Evolutionary conservation across 2,329 filamentous ascomycete species (phyloP).

Genomic region (Torrubiella hemipterigena): DNA sequence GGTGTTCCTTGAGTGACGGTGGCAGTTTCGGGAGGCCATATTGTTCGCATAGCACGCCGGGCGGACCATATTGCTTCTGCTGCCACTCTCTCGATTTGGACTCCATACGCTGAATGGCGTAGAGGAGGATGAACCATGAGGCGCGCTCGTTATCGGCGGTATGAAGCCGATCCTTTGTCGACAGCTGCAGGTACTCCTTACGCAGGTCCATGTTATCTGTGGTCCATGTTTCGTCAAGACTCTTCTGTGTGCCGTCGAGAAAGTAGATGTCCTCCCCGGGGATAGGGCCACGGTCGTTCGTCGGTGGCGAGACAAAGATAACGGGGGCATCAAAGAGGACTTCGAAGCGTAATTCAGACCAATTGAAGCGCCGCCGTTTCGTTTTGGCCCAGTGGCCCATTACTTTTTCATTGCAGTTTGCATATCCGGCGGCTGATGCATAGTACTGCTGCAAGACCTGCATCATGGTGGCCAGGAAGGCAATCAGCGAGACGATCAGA

Average conservation of each 20-base stretch:
- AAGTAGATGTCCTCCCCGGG: conserved; percentile 18
- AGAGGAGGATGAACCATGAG: conserved; percentile 40
- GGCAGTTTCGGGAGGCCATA: conserved; percentile 12
- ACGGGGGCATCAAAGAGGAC: conserved; percentile 37
- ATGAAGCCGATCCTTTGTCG: conserved; percentile 26
- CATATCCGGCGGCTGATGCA: conserved; percentile 35
- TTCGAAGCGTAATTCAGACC: conserved; percentile 34
- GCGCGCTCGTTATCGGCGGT: conserved; percentile 45
- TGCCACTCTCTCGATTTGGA: conserved; percentile 34
- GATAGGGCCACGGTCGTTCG: conserved; percentile 25
- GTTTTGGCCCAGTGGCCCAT: conserved; percentile 33
- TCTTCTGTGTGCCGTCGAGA: conserved; percentile 25
- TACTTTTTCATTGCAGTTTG: conserved; percentile 33
- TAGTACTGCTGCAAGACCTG: conserved; percentile 39
- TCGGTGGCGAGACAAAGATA: conserved; percentile 33
- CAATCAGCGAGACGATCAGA: conserved; percentile 33
- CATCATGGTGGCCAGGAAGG: conserved; percentile 29
- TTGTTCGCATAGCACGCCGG: conserved; percentile 5
- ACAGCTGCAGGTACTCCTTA: conserved; percentile 13
- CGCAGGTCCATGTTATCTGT: conserved; percentile 17
- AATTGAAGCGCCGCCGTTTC: conserved; percentile 26
- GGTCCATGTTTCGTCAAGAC: conserved; percentile 21
- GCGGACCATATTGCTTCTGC: conserved; percentile 18
- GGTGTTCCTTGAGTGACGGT: conserved; percentile 15
- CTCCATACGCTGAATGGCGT: conserved; percentile 38